These are phyloP conservation scores for Endocarpon pusillum DNA, from an alignment of 495 filamentous ascomycete species.

Conservation along the genomic window DNA sequence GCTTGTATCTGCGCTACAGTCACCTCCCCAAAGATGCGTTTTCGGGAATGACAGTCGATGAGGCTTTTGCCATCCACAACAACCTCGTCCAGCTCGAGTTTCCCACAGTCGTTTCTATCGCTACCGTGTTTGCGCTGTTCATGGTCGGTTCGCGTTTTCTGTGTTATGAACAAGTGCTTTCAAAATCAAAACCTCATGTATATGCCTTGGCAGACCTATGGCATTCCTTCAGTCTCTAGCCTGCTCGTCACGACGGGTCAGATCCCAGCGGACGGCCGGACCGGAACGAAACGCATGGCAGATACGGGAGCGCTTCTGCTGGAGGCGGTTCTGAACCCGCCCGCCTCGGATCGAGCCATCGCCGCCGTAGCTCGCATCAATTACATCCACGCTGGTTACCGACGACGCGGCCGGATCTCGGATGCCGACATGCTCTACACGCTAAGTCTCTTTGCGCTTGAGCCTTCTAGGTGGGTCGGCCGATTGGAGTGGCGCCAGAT, in stretches of 20 bases:
- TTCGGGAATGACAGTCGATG: constrained; percentile 16
- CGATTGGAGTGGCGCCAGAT: constrained; percentile 26
- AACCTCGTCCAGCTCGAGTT: constrained; percentile 18
- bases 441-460: constrained; percentile 20
- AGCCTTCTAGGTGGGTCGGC: constrained; percentile 18
- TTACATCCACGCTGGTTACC: constrained; percentile 26
- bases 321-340: constrained; percentile 15
- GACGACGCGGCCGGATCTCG: constrained; percentile 20
- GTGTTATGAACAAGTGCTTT: neutral
- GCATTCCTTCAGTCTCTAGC: constrained; percentile 21
- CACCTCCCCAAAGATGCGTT: neutral
- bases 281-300: constrained; percentile 14
- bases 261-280: constrained; percentile 12
- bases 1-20: neutral
- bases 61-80: constrained; percentile 15
- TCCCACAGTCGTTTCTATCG: constrained; percentile 13
- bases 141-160: constrained; percentile 10
- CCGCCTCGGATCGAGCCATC: constrained; percentile 14
- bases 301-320: constrained; percentile 18
- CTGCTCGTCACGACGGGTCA: constrained; percentile 20
- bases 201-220: too few relatives aligned
- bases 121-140: constrained; percentile 14
- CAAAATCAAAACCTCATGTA: neutral
- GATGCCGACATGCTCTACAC: constrained; percentile 30
- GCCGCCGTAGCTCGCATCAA: constrained; percentile 29